A percentile compares a stretch with the other conserved stretches of the same genome.
phyloP scores from a whole-genome alignment of 2,329 filamentous ascomycete species.

The Penicillium sclerotigenum region DNA sequence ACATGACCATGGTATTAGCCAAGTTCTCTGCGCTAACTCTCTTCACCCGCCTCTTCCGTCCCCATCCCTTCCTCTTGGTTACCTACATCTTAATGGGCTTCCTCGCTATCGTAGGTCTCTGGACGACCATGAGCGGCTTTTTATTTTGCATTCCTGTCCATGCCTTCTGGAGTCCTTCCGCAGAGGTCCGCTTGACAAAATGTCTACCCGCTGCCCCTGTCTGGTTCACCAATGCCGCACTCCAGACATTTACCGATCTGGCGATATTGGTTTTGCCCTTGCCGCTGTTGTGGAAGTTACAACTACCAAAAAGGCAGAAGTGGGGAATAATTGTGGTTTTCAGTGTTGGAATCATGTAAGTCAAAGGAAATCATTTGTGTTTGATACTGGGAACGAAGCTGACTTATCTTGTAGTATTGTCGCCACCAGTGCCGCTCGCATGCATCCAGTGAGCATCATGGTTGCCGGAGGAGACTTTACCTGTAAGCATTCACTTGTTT shows the following conservation, averaged over 20 bases:
- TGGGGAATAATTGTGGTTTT: conserved; percentile 28
- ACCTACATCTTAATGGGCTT: conserved; percentile 18
- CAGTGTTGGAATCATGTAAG: conserved; percentile 29
- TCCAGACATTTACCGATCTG: conserved; percentile 30
- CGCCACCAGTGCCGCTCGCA: conserved; percentile 27
- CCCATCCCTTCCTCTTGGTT: conserved; percentile 18
- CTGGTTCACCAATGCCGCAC: conserved; percentile 30
- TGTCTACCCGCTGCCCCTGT: conserved; percentile 23
- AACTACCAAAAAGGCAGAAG: conserved; percentile 24
- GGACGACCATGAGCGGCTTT: conserved; percentile 28
- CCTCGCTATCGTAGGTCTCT: conserved; percentile 24
- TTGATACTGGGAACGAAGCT: neutral
- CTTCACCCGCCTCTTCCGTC: conserved; percentile 32
- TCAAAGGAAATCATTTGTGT: neutral
- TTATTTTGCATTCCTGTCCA: conserved; percentile 28
- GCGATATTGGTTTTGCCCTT: conserved; percentile 28
- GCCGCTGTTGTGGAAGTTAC: conserved; percentile 23
- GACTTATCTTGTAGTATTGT: conserved; percentile 22
- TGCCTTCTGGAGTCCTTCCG: conserved; percentile 22
- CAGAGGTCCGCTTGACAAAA: neutral
- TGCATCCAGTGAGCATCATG: conserved; percentile 19
- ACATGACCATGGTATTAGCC: conserved; percentile 30
- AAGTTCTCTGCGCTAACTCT: conserved; percentile 35
- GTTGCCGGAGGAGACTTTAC: conserved; percentile 17
- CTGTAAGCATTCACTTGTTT: conserved; percentile 12